Conservation (phyloP, 1,284 basidiomycete genomes). For the Flammula alnicola region DNA sequence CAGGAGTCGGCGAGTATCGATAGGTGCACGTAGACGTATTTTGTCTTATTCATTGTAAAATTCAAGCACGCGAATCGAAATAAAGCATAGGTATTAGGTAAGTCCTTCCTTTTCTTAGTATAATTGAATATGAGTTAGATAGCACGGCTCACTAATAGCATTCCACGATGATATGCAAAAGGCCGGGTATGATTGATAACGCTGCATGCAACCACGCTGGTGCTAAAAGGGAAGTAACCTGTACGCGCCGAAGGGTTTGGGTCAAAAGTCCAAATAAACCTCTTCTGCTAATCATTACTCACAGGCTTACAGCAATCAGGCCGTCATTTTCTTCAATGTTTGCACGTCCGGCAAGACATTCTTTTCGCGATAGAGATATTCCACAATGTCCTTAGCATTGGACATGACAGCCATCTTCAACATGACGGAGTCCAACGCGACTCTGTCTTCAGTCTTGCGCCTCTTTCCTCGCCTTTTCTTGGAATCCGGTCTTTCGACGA, state of each 20-base stretch:
- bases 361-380: conserved; percentile 79
- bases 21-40: too few species aligned
- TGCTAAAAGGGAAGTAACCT: too few species aligned
- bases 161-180: too few species aligned
- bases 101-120: too few species aligned
- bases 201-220: too few species aligned
- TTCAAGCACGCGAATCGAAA: too few species aligned
- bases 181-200: too few species aligned
- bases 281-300: background rate
- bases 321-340: conserved; percentile 56
- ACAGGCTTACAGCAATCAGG: background rate
- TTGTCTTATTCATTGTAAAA: too few species aligned
- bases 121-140: too few species aligned
- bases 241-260: background rate
- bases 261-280: background rate
- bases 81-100: too few species aligned
- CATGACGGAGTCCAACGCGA: conserved; percentile 59
- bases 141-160: too few species aligned
- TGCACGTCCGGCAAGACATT: conserved; percentile 74
- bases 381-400: conserved; percentile 68
- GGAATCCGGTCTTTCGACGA: conserved; percentile 61
- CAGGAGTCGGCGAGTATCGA: too few species aligned
- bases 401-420: conserved; percentile 66
- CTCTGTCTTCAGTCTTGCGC: conserved; percentile 61
- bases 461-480: conserved; percentile 45